phyloP scores from a whole-genome alignment of 805 yeast species.

The Candida andamanensis region DNA sequence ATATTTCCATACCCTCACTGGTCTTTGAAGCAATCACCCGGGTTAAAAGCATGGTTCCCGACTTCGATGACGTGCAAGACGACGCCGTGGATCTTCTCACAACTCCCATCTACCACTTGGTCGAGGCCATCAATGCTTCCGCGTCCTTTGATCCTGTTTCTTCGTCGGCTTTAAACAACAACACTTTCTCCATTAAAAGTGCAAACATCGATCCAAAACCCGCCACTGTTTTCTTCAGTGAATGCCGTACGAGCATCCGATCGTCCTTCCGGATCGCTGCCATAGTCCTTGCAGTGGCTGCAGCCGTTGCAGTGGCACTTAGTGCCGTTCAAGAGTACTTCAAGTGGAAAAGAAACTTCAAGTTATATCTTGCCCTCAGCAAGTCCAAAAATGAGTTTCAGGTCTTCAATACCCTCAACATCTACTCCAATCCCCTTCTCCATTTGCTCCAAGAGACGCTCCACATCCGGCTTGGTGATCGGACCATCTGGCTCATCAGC shows the following conservation, averaged over 20 bases:
- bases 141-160: constrained; percentile 16
- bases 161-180: constrained; percentile 21
- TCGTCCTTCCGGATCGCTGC: constrained; percentile 32
- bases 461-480: constrained; percentile 5
- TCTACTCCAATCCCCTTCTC: constrained; percentile 11
- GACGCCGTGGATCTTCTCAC: constrained; percentile 50
- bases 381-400: constrained; percentile 6
- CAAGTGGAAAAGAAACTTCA: constrained; percentile 44
- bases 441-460: constrained; percentile 11
- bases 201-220: constrained; percentile 1
- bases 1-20: constrained; percentile 60
- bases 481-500: constrained; percentile 38
- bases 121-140: constrained; percentile 2
- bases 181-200: background rate
- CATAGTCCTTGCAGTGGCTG: constrained; percentile 23
- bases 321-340: constrained; percentile 41
- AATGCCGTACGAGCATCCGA: constrained; percentile 20
- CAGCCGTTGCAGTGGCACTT: constrained; percentile 39
- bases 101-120: constrained; percentile 40
- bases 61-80: constrained; percentile 59
- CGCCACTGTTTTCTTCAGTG: background rate
- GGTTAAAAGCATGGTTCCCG: constrained; percentile 50
- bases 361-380: constrained; percentile 18
- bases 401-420: constrained; percentile 11
- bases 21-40: constrained; percentile 54